Evolutionary conservation across 2,329 filamentous ascomycete species (phyloP).

Genomic region (Herpomyces periplanetae): DNA sequence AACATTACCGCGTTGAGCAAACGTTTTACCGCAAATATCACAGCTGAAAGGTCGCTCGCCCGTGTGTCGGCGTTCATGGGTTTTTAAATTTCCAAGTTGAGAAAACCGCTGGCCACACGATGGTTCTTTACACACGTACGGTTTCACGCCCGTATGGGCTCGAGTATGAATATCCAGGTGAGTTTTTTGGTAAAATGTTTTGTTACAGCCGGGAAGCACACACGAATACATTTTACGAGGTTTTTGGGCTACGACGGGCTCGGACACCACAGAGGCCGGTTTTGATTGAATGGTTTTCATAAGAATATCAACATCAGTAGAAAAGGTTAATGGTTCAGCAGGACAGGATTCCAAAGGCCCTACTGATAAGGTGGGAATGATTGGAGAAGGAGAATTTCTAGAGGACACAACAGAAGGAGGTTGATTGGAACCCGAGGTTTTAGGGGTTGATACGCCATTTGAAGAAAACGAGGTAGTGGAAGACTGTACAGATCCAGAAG

Average conservation of each 20-base stretch:
- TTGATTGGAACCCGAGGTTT: no score
- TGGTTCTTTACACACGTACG: slow-evolving; percentile 41
- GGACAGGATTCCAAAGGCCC: no score
- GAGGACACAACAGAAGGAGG: no score
- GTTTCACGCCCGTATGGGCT: slow-evolving; percentile 58
- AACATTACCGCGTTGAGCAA: slow-evolving; percentile 54
- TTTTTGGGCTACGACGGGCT: slow-evolving; percentile 5
- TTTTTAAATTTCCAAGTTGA: slow-evolving; percentile 67
- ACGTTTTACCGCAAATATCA: slow-evolving; percentile 35
- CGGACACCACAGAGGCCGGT: slow-evolving; percentile 6
- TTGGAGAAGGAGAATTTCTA: no score
- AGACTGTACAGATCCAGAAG: no score
- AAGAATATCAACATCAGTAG: slow-evolving; percentile 47
- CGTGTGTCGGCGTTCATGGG: slow-evolving; percentile 52
- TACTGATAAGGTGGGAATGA: no score
- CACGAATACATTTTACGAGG: slow-evolving; percentile 29
- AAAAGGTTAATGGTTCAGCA: no score
- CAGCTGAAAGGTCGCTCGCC: slow-evolving; percentile 54
- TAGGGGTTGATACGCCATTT: no score
- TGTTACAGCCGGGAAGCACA: slow-evolving; percentile 27
- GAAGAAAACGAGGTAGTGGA: no score
- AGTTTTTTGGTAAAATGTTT: slow-evolving; percentile 61
- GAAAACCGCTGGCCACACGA: slow-evolving; percentile 45
- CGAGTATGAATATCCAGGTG: slow-evolving; percentile 64
- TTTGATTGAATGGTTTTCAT: slow-evolving; percentile 60